Base-by-base conservation (phyloP, 2,329 filamentous ascomycete genomes). In the Verticillium nubilum region DNA sequence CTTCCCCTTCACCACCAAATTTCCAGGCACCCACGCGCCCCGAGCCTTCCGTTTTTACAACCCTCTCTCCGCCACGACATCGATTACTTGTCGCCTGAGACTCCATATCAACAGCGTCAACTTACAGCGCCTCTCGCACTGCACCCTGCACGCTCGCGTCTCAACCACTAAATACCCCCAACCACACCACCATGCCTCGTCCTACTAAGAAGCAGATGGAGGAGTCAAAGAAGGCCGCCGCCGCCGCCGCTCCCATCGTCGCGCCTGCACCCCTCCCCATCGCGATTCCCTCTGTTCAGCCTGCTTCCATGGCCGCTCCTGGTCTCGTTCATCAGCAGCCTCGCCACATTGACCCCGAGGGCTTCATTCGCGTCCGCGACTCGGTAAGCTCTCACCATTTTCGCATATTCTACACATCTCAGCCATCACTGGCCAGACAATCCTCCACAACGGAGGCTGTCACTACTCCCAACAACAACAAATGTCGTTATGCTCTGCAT, bases 301-400 rank as follows among this genome's bases (percentile, higher is more conserved):
- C 55, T 50, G 37, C 35, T 50, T 23, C 55, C 37, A 17, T 57
- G 17, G 54, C 31, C 31, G 42, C n/a, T 47, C 42, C 42, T 12
- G 42, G 42, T 25, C 42, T 47, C 4, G 60, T 63, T 35, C 66
- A 65, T 52, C 67, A 67, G 58, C 59, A 63, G 56, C 63, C 60
- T 28, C 65, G 61, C 23, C 61, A 79, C 50, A 84, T 90, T 64
- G 86, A 91, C 62, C 81, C 89, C 60, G 88, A 91, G 60, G 88
- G 91, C 73, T 94, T 94, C 72, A 83, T 91, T 62, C 83, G 88
- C 70, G 91, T 92, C 55, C 86, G 91, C 69, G 91, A 96, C 72
- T 88, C 86, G 72, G 92, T 96, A 87, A 83, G 90, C 78, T 60
- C 4, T 19, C 2, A 17, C 1, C 26, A 53, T 53, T 28, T 52